Base-by-base conservation (phyloP, 768 basidiomycete species). In the Galerina marginata region DNA sequence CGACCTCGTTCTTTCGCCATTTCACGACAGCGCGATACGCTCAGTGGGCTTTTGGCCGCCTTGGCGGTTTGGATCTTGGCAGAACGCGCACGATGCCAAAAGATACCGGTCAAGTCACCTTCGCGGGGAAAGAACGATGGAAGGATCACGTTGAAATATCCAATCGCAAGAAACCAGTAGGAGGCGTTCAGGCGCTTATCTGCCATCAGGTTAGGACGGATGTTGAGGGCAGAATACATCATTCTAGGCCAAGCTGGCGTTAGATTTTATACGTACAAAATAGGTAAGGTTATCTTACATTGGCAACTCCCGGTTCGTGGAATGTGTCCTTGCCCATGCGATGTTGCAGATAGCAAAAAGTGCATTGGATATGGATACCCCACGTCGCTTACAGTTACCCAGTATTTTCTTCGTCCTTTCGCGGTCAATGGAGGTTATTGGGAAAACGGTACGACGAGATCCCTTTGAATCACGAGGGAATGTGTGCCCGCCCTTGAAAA, bases 151-250 rank as follows among this genome's bases (percentile, higher is more conserved):
- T 93, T 93, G 80, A 90, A 91, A 75, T 90, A 92, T 5, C 89
- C 87, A 57, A 92, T 85, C 15, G 89, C 85, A 36, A 93, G 80
- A 77, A 88, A 91, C 87, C 90, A 92, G 76, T 91, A 91, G 10
- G 91, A 92, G 61, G 83, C 81, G 63, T 82, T 77, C 16, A 78
- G 68, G 2, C 79, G 68, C 52, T 76, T 79, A 56, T 77, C 75
- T 26, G 75, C 74, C 42, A 75, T 66, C 43, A 87, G 74, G 69
- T 84, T 82, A 5, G 89, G 86, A 3, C 93, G 84, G 38, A 93
- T 75, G 73, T 94, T 95, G 50, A 93, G 77, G 11, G 93, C 92
- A 9, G 91, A 91, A 72, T 95, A 95, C 84, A 95, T 88, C 86
- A 94, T 85, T 57, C 86, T 88, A 59, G 16, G 37, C 25, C 4